Evolutionary conservation across 23 red algal species (phyloP).

Genomic region (Agarophyton chilense): DNA sequence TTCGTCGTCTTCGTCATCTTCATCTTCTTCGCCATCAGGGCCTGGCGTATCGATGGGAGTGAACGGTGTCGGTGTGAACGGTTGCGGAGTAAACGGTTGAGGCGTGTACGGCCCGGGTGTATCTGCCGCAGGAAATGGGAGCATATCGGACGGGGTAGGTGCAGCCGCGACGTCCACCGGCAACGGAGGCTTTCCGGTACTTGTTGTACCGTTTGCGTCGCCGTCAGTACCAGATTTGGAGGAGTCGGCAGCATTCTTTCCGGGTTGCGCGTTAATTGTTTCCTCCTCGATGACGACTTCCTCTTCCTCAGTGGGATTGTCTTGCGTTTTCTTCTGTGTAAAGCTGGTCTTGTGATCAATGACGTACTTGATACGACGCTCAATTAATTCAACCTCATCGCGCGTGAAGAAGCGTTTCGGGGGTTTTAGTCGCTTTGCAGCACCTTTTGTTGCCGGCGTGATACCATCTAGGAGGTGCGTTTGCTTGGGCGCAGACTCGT

Average conservation of each 20-base stretch:
- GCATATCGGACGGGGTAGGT: neutral
- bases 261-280: slow-evolving; percentile 12
- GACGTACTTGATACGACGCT: slow-evolving; percentile 88
- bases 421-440: slow-evolving; percentile 57
- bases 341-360: slow-evolving; percentile 85
- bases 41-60: slow-evolving; percentile 39
- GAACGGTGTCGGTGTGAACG: slow-evolving; percentile 39
- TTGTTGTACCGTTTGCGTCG: neutral
- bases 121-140: neutral
- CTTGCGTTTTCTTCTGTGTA: slow-evolving; percentile 57
- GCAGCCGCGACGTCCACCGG: neutral
- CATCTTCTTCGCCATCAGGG: slow-evolving; percentile 51
- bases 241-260: slow-evolving; percentile 15
- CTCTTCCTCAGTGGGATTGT: slow-evolving; percentile 32
- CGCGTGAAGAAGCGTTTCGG: slow-evolving; percentile 62
- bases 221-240: neutral
- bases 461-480: slow-evolving; percentile 71
- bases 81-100: slow-evolving; percentile 22
- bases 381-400: slow-evolving; percentile 77
- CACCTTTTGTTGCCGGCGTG: slow-evolving; percentile 77
- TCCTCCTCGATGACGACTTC: slow-evolving; percentile 60
- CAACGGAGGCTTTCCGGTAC: slow-evolving; percentile 22
- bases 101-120: slow-evolving; percentile 34
- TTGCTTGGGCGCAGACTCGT: slow-evolving; percentile 34
- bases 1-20: slow-evolving; percentile 52